phyloP scores from a whole-genome alignment of 164 flowering plant genomes.

The Kalanchoe fedtschenkoi region DNA sequence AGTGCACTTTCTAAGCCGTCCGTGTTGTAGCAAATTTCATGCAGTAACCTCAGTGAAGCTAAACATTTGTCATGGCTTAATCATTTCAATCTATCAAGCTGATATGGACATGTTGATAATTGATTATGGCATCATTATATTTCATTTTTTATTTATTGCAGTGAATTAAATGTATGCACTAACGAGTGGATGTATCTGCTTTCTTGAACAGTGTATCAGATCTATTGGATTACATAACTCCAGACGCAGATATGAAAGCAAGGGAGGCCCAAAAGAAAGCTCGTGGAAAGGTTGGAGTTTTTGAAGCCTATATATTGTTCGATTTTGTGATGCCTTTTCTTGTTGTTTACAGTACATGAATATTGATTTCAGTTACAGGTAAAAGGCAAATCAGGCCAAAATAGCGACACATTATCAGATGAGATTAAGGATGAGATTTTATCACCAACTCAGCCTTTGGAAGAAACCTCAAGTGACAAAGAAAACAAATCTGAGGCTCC shows the following conservation, averaged over 20 bases:
- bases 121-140: not conserved
- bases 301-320: not conserved
- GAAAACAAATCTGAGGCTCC: constrained; percentile 47
- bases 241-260: constrained; percentile 67
- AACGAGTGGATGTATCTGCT: not conserved
- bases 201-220: constrained; percentile 65
- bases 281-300: constrained; percentile 59
- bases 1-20: not conserved
- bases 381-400: constrained; percentile 53
- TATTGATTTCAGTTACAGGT: constrained; percentile 22
- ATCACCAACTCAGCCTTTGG: constrained; percentile 22
- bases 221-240: constrained; percentile 79
- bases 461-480: constrained; percentile 47
- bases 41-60: too few relatives aligned
- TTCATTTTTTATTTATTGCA: not conserved
- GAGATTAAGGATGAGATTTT: constrained; percentile 39
- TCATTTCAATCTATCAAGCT: not conserved
- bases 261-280: constrained; percentile 82
- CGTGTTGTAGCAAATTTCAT: too few relatives aligned
- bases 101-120: too few relatives aligned
- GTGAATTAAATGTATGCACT: not conserved
- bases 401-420: constrained; percentile 31
- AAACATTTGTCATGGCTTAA: too few relatives aligned
- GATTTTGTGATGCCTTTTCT: not conserved
- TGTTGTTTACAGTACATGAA: constrained; percentile 2